These are phyloP conservation scores for Drosera spatulata DNA, from an alignment of 179 eudicot species.

Conservation along the genomic window DNA sequence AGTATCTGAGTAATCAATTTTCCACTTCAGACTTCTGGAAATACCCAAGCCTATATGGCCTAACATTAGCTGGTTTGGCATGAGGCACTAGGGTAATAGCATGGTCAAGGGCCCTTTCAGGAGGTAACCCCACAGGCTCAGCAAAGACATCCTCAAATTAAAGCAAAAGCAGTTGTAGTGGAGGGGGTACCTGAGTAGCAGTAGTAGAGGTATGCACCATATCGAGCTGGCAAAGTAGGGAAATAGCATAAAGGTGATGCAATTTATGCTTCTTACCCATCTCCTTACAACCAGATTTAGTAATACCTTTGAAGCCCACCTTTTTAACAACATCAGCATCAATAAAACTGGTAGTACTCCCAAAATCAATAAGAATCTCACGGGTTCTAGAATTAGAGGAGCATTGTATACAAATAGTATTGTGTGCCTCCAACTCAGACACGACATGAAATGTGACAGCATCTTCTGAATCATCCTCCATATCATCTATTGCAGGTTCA, in stretches of 20 bases:
- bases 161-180: background rate
- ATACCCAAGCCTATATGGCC: background rate
- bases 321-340: background rate
- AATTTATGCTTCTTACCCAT: too few relatives aligned
- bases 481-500: too few relatives aligned
- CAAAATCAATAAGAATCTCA: background rate
- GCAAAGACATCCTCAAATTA: background rate
- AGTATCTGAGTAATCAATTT: background rate
- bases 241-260: too few relatives aligned
- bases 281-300: background rate
- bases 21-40: background rate
- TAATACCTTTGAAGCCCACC: background rate
- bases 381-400: background rate
- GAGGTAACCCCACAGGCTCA: background rate
- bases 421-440: too few relatives aligned
- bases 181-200: too few relatives aligned
- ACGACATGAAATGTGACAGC: background rate
- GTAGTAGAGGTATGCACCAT: too few relatives aligned
- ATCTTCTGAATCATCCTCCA: too few relatives aligned
- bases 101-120: background rate
- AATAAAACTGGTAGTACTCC: background rate
- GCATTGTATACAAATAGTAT: background rate
- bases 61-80: background rate
- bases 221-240: too few relatives aligned
- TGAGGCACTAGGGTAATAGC: background rate